Conservation (phyloP, 441 rosid genomes). For the Codiaeum variegatum region DNA sequence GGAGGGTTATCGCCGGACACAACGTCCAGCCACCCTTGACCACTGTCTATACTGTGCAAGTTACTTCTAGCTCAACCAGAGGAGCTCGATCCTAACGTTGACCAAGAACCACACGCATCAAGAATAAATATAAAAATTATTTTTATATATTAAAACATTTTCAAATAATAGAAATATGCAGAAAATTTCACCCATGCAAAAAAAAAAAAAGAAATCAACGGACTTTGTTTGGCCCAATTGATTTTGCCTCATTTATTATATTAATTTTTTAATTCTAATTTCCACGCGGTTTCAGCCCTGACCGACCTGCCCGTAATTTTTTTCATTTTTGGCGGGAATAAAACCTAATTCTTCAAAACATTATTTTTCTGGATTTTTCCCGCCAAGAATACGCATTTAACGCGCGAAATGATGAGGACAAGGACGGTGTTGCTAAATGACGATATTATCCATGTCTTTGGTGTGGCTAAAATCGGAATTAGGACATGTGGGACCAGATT, state of each 20-base stretch:
- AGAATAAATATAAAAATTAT: too few relatives aligned
- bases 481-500: too few relatives aligned
- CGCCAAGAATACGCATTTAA: background rate
- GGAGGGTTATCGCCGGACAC: too few relatives aligned
- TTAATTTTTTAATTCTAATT: too few relatives aligned
- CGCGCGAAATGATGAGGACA: background rate
- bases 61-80: too few relatives aligned
- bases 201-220: background rate
- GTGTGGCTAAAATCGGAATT: too few relatives aligned
- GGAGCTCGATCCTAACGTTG: too few relatives aligned
- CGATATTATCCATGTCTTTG: background rate
- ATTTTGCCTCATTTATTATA: background rate
- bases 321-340: constrained; percentile 31
- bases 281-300: constrained; percentile 31
- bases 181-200: background rate
- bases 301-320: constrained; percentile 28
- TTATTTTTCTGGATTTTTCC: background rate
- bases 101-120: too few relatives aligned
- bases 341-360: background rate
- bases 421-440: background rate
- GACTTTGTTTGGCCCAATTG: constrained; percentile 20
- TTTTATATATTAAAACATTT: too few relatives aligned
- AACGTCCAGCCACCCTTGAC: too few relatives aligned
- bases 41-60: too few relatives aligned
- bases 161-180: too few relatives aligned